These are phyloP conservation scores for Acacia pycnantha DNA, from an alignment of 331 rosid species.

Conservation along the genomic window DNA sequence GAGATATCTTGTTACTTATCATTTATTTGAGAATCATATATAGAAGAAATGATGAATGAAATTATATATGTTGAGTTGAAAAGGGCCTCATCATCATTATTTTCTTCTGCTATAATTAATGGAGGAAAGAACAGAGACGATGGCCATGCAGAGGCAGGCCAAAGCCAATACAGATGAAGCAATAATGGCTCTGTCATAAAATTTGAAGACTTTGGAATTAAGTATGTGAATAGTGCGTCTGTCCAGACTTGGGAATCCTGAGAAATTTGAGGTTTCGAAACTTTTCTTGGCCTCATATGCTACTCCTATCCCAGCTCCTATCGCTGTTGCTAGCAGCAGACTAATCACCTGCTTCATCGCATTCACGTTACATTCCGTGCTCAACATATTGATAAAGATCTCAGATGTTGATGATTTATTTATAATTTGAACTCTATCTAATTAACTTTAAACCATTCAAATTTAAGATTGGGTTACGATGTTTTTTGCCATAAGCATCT, in stretches of 20 bases:
- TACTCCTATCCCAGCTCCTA: conserved; percentile 41
- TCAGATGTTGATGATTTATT: too few relatives aligned
- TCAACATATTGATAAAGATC: too few relatives aligned
- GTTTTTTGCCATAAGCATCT: rapidly evolving
- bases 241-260: background rate
- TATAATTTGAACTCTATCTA: too few relatives aligned
- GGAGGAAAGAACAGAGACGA: conserved; percentile 26
- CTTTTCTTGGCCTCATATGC: conserved; percentile 28
- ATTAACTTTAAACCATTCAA: too few relatives aligned
- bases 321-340: conserved; percentile 31
- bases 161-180: conserved; percentile 32
- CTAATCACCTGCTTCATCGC: conserved; percentile 24
- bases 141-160: conserved; percentile 25
- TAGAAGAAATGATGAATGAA: background rate
- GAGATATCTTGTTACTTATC: too few relatives aligned
- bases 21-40: too few relatives aligned
- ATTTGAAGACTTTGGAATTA: conserved; percentile 9
- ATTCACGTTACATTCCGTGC: too few relatives aligned
- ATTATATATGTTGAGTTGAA: background rate
- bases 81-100: background rate
- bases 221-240: background rate
- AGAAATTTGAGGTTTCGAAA: background rate
- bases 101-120: conserved; percentile 8
- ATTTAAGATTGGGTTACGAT: too few relatives aligned
- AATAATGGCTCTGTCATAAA: conserved; percentile 23